phyloP scores from a whole-genome alignment of 2,329 filamentous ascomycete genomes.

The Colletotrichum tamarilloi region DNA sequence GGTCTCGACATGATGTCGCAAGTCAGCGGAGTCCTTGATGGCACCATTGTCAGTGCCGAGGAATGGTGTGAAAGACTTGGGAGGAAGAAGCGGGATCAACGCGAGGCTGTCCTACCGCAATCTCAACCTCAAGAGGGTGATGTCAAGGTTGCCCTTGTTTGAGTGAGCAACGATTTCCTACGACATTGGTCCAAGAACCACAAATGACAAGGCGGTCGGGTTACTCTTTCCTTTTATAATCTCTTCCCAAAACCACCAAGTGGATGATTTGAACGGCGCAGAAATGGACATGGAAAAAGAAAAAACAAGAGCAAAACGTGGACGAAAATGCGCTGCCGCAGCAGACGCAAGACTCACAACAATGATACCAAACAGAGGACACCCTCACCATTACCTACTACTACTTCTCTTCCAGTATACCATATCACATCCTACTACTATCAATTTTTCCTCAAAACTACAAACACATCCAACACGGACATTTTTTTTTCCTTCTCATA shows the following conservation, averaged over 20 bases:
- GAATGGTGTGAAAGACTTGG: slow-evolving; percentile 88
- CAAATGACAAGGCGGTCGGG: slow-evolving; percentile 6
- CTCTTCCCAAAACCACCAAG: slow-evolving; percentile 15
- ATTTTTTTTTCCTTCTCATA: slow-evolving; percentile 5
- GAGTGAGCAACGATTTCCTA: slow-evolving; percentile 23
- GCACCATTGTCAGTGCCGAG: slow-evolving; percentile 90
- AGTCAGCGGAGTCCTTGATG: slow-evolving; percentile 87
- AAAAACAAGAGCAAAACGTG: slow-evolving; percentile 28
- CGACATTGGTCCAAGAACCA: not conserved
- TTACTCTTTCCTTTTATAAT: not conserved
- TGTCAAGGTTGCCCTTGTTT: slow-evolving; percentile 39
- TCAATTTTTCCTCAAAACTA: not conserved
- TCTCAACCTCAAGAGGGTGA: slow-evolving; percentile 41
- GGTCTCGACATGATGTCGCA: slow-evolving; percentile 95
- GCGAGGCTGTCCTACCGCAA: slow-evolving; percentile 39
- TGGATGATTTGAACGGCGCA: slow-evolving; percentile 31
- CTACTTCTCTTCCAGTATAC: slow-evolving; percentile 32
- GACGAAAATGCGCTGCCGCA: slow-evolving; percentile 4
- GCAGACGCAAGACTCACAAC: slow-evolving; percentile 22
- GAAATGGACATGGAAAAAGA: slow-evolving; percentile 28
- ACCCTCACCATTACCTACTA: slow-evolving; percentile 15
- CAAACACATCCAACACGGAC: slow-evolving; percentile 15
- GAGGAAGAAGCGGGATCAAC: slow-evolving; percentile 44
- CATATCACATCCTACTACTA: slow-evolving; percentile 20
- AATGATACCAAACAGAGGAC: slow-evolving; percentile 34